Evolutionary conservation across 805 yeast species (phyloP).

Genomic region (Scheffersomyces lignosus): DNA sequence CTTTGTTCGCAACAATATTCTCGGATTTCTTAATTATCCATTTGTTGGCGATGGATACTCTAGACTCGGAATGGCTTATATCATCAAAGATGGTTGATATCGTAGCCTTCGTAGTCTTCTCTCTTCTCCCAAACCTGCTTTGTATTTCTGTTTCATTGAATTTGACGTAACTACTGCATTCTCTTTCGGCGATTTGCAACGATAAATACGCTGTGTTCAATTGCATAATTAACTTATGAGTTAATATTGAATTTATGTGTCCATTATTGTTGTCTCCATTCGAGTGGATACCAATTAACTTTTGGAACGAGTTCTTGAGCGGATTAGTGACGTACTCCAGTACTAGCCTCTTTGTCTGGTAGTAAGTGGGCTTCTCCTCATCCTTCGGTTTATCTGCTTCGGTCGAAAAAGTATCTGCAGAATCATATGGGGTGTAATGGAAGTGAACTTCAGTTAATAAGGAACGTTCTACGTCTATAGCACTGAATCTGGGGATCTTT

Average conservation of each 20-base stretch:
- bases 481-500: conserved; percentile 57
- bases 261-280: conserved; percentile 34
- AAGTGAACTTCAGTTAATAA: conserved; percentile 72
- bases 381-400: conserved; percentile 9
- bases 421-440: conserved; percentile 52
- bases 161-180: conserved; percentile 28
- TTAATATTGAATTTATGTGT: conserved; percentile 34
- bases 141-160: conserved; percentile 44
- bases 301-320: conserved; percentile 48
- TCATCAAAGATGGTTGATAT: conserved; percentile 47
- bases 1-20: conserved; percentile 26
- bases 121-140: conserved; percentile 42
- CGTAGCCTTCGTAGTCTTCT: conserved; percentile 44
- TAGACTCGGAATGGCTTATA: conserved; percentile 38
- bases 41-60: conserved; percentile 35
- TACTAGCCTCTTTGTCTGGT: conserved; percentile 60
- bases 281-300: conserved; percentile 50
- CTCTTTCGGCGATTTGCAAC: conserved; percentile 44
- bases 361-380: conserved; percentile 40
- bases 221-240: conserved; percentile 63
- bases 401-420: conserved; percentile 39
- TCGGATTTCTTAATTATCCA: conserved; percentile 28
- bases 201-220: conserved; percentile 50
- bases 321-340: conserved; percentile 74
- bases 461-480: conserved; percentile 79